These are phyloP conservation scores for Scutellaria minor DNA, from an alignment of 257 asterid species.

Conservation along the genomic window DNA sequence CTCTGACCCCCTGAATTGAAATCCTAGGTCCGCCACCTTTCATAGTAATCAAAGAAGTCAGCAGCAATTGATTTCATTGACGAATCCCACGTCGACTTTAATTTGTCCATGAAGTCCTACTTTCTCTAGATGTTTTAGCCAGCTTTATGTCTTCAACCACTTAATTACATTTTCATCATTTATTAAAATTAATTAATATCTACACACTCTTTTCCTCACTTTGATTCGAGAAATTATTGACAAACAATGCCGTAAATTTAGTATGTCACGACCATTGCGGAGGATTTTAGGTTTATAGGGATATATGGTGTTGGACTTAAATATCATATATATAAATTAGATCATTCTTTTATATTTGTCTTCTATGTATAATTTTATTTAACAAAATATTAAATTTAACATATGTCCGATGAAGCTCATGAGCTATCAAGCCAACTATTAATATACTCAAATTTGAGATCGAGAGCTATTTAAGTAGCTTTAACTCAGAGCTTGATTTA, in stretches of 20 bases:
- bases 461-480: too few relatives aligned
- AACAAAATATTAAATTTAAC: too few relatives aligned
- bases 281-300: background rate
- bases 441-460: too few relatives aligned
- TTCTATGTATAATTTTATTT: too few relatives aligned
- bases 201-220: background rate
- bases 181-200: background rate
- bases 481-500: too few relatives aligned
- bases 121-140: conserved; percentile 21
- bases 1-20: too few relatives aligned
- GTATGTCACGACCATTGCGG: background rate
- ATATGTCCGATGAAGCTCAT: too few relatives aligned
- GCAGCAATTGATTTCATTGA: background rate
- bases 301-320: background rate
- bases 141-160: conserved; percentile 27
- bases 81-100: conserved; percentile 4
- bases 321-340: too few relatives aligned
- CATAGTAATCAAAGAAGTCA: conserved; percentile 8
- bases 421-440: too few relatives aligned
- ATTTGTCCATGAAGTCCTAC: conserved; percentile 23
- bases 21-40: too few relatives aligned
- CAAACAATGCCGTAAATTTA: background rate
- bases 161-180: background rate
- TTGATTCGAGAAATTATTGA: conserved; percentile 19
- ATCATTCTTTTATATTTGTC: too few relatives aligned